phyloP scores from a whole-genome alignment of 768 basidiomycete genomes.

The Trametes coccinea region DNA sequence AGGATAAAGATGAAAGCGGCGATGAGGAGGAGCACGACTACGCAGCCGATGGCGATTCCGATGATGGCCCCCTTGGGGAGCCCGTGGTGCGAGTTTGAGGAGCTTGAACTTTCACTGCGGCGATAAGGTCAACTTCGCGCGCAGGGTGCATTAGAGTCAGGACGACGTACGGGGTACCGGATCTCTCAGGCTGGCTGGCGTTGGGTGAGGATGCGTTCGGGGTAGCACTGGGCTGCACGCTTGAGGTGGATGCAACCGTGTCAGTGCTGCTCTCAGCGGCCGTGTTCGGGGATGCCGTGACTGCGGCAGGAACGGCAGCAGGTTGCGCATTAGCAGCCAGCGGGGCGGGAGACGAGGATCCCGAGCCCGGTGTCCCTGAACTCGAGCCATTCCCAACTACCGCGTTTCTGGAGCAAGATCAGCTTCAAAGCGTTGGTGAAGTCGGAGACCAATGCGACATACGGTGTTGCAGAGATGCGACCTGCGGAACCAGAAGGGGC shows the following conservation, averaged over 20 bases:
- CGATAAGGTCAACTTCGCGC: neutral
- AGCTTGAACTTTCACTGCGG: neutral
- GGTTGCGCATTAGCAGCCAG: too few species aligned
- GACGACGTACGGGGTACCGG: neutral
- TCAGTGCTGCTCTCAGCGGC: neutral
- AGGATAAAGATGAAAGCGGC: slow-evolving; percentile 12
- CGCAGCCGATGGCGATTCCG: slow-evolving; percentile 16
- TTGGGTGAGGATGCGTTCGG: neutral
- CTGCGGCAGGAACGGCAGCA: neutral
- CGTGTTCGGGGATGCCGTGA: neutral
- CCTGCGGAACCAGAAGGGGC: neutral
- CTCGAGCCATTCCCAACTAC: too few species aligned
- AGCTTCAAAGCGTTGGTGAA: too few species aligned
- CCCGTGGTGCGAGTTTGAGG: slow-evolving; percentile 4
- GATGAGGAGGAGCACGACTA: slow-evolving; percentile 9
- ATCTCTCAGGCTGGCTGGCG: slow-evolving; percentile 1
- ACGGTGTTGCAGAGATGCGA: neutral
- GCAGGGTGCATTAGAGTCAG: neutral
- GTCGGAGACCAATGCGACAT: neutral
- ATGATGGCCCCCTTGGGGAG: slow-evolving; percentile 17
- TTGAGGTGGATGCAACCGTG: neutral
- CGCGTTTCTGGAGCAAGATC: neutral
- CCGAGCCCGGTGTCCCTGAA: too few species aligned
- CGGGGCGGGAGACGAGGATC: neutral
- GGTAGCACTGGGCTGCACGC: neutral